These are phyloP conservation scores for Rhodomyrtus psidioides DNA, from an alignment of 441 rosid species.

Conservation along the genomic window DNA sequence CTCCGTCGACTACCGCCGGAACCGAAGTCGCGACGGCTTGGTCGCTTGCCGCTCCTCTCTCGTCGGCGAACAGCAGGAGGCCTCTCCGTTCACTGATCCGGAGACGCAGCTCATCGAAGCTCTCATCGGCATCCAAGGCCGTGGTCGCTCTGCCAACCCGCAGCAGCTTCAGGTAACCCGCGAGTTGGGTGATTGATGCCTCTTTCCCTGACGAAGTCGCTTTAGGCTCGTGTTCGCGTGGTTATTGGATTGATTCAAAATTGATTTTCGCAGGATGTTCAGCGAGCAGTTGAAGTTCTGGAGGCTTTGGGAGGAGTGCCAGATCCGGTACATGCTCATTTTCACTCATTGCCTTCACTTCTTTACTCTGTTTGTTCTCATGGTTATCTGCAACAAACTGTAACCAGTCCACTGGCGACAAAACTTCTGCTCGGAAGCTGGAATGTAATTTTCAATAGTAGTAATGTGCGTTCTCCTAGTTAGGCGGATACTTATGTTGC, in stretches of 20 bases:
- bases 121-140: slow-evolving; percentile 90
- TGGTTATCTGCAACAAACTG: neutral
- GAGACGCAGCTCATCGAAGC: slow-evolving; percentile 74
- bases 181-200: neutral
- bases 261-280: slow-evolving; percentile 51
- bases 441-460: neutral
- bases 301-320: slow-evolving; percentile 61
- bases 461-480: neutral
- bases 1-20: neutral
- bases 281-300: slow-evolving; percentile 58
- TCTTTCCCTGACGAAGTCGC: neutral
- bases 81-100: slow-evolving; percentile 38
- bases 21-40: neutral
- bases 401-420: neutral
- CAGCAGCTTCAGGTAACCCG: slow-evolving; percentile 39
- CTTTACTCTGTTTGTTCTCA: neutral
- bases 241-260: neutral
- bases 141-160: slow-evolving; percentile 79
- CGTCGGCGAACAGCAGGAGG: slow-evolving; percentile 25
- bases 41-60: slow-evolving; percentile 26
- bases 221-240: neutral
- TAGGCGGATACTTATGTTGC: neutral
- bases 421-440: neutral
- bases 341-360: neutral
- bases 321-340: slow-evolving; percentile 49